A percentile compares a stretch with the other conserved stretches of the same genome.
Evolutionary conservation across 2,329 filamentous ascomycete genomes (phyloP).

Genomic region (Colletotrichum aenigma): DNA sequence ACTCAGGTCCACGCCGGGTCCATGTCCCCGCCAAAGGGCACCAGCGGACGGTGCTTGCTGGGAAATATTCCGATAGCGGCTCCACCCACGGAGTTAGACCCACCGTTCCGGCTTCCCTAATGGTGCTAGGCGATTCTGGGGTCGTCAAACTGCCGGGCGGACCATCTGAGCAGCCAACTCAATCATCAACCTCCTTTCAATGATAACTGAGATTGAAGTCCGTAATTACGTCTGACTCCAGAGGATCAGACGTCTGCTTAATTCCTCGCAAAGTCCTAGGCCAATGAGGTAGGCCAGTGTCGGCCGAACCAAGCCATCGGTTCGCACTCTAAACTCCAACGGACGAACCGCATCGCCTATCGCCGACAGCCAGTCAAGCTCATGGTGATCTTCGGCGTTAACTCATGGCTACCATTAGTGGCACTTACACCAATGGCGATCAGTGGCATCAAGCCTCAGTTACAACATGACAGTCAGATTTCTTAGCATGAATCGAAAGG

Average conservation of each 20-base stretch:
- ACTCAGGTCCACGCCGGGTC: constrained; percentile 12
- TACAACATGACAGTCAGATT: background rate
- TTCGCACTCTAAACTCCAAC: background rate
- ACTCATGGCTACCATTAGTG: background rate
- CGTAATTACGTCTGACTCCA: background rate
- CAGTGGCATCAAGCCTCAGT: background rate
- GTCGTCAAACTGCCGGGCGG: background rate
- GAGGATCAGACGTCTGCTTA: background rate
- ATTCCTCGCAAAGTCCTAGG: background rate
- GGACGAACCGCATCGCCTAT: constrained; percentile 4
- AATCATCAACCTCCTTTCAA: background rate
- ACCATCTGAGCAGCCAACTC: background rate
- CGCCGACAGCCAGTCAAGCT: background rate
- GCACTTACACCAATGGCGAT: background rate
- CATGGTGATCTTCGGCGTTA: constrained; percentile 6
- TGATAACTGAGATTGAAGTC: background rate
- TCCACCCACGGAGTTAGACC: constrained; percentile 3
- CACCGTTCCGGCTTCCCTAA: background rate
- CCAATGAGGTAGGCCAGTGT: background rate
- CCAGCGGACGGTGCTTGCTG: constrained; percentile 7
- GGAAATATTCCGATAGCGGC: constrained; percentile 13
- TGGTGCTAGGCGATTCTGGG: background rate
- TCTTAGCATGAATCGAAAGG: background rate
- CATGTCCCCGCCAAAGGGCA: background rate
- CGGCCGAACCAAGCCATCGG: background rate